Evolutionary conservation across 768 basidiomycete genomes (phyloP).

Genomic region (Glaciozyma martinii): DNA sequence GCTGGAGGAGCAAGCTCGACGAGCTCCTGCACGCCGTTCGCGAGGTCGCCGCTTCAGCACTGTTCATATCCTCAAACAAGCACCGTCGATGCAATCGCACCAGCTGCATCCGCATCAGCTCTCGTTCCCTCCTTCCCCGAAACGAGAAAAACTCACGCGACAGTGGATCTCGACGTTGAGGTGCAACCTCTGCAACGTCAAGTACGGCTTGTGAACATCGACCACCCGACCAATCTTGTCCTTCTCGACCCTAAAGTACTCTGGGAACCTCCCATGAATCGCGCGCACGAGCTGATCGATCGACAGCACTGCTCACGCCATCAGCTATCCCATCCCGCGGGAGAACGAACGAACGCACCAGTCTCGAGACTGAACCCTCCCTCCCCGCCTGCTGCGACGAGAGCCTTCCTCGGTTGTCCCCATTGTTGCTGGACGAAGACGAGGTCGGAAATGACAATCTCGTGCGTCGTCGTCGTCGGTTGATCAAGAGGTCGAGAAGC

Average conservation of each 20-base stretch:
- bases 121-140: background rate
- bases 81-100: background rate
- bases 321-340: background rate
- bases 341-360: background rate
- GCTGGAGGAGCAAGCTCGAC: background rate
- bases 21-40: background rate
- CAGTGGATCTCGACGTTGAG: background rate
- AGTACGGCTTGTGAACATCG: background rate
- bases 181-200: background rate
- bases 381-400: background rate
- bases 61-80: background rate
- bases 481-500: background rate
- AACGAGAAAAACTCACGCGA: background rate
- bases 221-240: background rate
- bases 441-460: background rate
- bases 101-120: background rate
- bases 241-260: background rate
- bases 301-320: background rate
- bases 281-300: background rate
- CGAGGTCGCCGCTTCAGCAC: background rate
- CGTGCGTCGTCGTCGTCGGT: background rate
- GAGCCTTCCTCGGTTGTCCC: background rate
- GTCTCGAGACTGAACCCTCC: background rate
- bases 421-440: background rate
- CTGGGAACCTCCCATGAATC: background rate